Evolutionary conservation across 2,329 filamentous ascomycete genomes (phyloP), one percentile per base, ranked within the genome.

Genomic region (Mycosphaerella arachidis): DNA sequence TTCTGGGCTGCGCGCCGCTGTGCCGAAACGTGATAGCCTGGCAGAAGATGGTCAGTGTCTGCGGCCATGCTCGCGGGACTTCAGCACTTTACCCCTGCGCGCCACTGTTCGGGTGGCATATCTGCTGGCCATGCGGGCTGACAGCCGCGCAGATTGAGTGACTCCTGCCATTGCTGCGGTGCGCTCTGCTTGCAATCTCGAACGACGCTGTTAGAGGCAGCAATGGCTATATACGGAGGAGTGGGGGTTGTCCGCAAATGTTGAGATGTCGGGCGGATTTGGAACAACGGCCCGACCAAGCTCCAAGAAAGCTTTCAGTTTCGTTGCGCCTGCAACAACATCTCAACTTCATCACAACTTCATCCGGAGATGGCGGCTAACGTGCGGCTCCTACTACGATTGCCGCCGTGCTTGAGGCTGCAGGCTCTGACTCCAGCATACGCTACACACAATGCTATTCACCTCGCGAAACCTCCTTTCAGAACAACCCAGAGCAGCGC

Each of bases 1-100:
- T 92, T 94, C 66, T 92, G 88, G 27, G 91, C 91, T 53, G 88
- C 91, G 68, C 87, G 81, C 69, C 66, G 58, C 45, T 67, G 63
- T 33, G 65, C 58, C 10, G 67, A 67, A 46, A 64, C 59, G 35
- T 64, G 62, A 58, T 72, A 71, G 52, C 62, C 70, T 72, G 56
- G 6, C 6, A 20, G 8, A 48, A 4, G 7, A 10, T 37, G 53
- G 29, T 66, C 53, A 65, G 59, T 53, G 53, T 18, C 50, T 40
- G 10, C 24, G 33, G 48, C 10, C n/a, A 30, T 46, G 16, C 33
- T 20, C 43, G 35, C 29, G 4, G 8, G 13, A 53, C 27, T 51
- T 20, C 16, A 48, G 51, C 27, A 53, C 35, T 60, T 58, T 64
- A 71, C 69, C 63, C 68, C 70, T 67, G 53, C 69, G 55, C 46